phyloP scores from a whole-genome alignment of 208 protist species.

The Acanthamoeba rhysodes region DNA sequence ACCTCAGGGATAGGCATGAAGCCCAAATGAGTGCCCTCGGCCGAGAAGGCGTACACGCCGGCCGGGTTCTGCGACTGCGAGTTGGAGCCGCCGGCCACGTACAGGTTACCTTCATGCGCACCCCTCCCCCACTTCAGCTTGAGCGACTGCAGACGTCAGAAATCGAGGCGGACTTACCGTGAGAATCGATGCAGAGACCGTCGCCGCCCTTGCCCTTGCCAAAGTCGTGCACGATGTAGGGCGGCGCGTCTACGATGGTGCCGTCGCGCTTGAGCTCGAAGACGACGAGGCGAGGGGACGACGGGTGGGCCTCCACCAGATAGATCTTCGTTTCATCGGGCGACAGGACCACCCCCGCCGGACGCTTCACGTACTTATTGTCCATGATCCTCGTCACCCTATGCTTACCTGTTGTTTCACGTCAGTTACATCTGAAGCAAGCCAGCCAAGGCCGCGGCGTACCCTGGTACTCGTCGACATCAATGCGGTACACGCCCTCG shows the following conservation, averaged over 20 bases:
- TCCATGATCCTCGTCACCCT: neutral
- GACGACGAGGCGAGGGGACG: neutral
- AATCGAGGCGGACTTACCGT: neutral
- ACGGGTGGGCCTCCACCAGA: neutral
- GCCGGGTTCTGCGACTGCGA: neutral
- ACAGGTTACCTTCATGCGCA: conserved; percentile 4
- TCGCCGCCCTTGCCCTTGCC: conserved; percentile 12
- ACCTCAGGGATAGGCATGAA: conserved; percentile 9
- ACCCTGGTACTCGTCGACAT: conserved; percentile 30
- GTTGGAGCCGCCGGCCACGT: neutral
- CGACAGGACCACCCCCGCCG: neutral
- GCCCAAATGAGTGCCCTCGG: neutral
- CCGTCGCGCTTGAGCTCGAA: conserved; percentile 31
- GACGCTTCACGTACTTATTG: conserved; percentile 22
- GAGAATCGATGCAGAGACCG: neutral
- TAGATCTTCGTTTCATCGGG: conserved; percentile 1
- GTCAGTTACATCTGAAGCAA: neutral
- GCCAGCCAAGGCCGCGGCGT: neutral
- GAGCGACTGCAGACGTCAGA: no score
- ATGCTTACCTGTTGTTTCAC: neutral
- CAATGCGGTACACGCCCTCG: neutral
- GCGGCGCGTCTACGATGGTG: neutral
- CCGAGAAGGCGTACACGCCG: neutral
- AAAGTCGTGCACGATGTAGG: conserved; percentile 39
- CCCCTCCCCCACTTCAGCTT: no score